Evolutionary conservation across 345 rosid species (phyloP), one percentile per base, ranked within the genome.

Genomic region (Eucalyptus sp.): DNA sequence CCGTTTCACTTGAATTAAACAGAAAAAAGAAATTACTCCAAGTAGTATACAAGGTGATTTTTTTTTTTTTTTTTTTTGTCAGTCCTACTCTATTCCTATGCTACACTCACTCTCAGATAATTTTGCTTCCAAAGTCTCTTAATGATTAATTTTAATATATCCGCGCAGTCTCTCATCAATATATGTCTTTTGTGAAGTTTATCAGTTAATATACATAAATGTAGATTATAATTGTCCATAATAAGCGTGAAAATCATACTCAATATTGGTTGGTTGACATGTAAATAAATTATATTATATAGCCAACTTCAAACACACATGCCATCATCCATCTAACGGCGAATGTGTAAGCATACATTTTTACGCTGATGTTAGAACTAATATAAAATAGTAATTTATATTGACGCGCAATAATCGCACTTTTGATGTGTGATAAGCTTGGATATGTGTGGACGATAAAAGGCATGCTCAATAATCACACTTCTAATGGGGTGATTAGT

Each of bases 181-280:
- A 2, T 64, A n/a, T 29, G 71, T 29, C 31, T 64, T 29, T 64
- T n/a, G 17, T 29, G 71, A 64, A 29, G 18, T 64, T 64, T 13
- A 64, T 64, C 1, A n/a, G 37, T 0, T 64, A n/a, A 64, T 0
- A 0, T 29, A 64, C 10, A 2, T 64, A 29, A 0, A n/a, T 64
- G 37, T n/a, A 64, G 3, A 13, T 64, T 64, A 29, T 64, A 64
- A 29, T 7, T n/a, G 76, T 64, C 76, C 37, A 64, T 64, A 14
- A 64, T n/a, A 4, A 29, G 17, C 10, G 3, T 2, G 76, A 64
- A 64, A 15, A 66, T 31, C 76, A 66, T 4, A 15, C 11, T 66
- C 3, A 8, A 33, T n/a, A n/a, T 31, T 66, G 10, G 37, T 29
- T 64, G 37, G 76, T 66, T 0, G 76, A n/a, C 31, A 15, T 29